Evolutionary conservation across 495 filamentous ascomycete species (phyloP).

Genomic region (Bacidia rubella): DNA sequence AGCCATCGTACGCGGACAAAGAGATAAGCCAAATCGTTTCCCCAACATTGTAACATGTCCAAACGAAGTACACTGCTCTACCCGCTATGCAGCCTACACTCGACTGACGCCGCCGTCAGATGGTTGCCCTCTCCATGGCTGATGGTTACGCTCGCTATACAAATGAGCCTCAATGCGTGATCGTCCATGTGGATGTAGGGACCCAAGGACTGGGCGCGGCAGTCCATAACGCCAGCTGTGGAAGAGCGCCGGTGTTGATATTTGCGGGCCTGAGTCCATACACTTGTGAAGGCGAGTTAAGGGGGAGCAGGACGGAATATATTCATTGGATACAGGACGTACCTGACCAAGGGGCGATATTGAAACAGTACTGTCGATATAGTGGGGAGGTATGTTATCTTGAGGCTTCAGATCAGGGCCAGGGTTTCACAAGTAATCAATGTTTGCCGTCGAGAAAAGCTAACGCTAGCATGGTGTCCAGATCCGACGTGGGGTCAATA

Average conservation of each 20-base stretch:
- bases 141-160: constrained; percentile 88
- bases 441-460: neutral
- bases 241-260: constrained; percentile 75
- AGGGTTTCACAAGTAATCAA: too few species aligned
- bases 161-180: constrained; percentile 75
- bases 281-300: constrained; percentile 81
- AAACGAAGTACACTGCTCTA: constrained; percentile 48
- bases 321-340: constrained; percentile 98
- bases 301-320: constrained; percentile 81
- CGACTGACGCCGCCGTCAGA: constrained; percentile 34
- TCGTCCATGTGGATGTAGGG: constrained; percentile 93
- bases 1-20: constrained; percentile 85
- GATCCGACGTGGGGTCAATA: constrained; percentile 77
- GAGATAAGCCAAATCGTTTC: constrained; percentile 50
- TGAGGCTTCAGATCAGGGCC: too few species aligned
- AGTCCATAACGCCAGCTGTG: constrained; percentile 80
- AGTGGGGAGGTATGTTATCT: constrained; percentile 43
- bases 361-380: constrained; percentile 91
- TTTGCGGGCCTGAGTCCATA: constrained; percentile 86
- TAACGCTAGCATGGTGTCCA: neutral
- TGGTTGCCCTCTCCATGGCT: constrained; percentile 95
- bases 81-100: neutral
- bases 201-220: constrained; percentile 86
- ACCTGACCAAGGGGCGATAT: constrained; percentile 84
- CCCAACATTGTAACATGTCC: constrained; percentile 87